Evolutionary conservation across 2,329 filamentous ascomycete species (phyloP), one percentile per base, ranked within the genome.

Genomic region (Ustulina deusta): DNA sequence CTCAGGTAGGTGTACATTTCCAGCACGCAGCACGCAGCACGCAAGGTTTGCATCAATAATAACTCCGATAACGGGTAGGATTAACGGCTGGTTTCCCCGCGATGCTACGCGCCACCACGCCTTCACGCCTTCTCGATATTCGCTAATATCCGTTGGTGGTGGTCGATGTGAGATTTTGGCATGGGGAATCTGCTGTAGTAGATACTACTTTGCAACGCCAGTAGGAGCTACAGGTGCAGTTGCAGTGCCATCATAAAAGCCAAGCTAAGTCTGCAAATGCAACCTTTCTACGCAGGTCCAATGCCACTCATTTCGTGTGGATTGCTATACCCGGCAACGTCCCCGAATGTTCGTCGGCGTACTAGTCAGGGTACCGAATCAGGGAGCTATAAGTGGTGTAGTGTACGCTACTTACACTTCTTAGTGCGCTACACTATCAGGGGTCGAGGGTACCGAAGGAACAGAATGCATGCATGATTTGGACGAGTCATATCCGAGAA

Each of bases 271-370:
- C n/a, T 69, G 69, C 66, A 66, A 61, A 70, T 73, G 71, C 66
- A 67, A 75, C 66, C 56, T 63, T 66, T 69, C 66, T 58, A 71
- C 68, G 72, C 73, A 75, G 72, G 73, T 74, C 64, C 73, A 65
- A 66, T 69, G 40, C 63, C 65, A 61, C 57, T 68, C 70, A 65
- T 63, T 67, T 52, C 52, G 32, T 32, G 46, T 66, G 32, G 55
- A 51, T 48, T 57, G 46, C 49, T 52, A 48, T 57, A 54, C 63
- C 42, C 40, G 44, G 61, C 44, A 61, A 52, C 36, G 42, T 42
- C 48, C 54, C 58, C 62, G 46, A 61, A 20, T 44, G 34, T 15
- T 54, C 22, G 42, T n/a, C 46, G 51, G 57, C 40, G 51, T 61
- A 51, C 36, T 32, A 15, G 25, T n/a, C 32, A 54, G 52, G 32